Percentiles rank a stretch among this genome's conserved stretches.
These are phyloP conservation scores for Butyriboletus appendiculatus DNA, from an alignment of 1,284 basidiomycete genomes.

Conservation along the genomic window DNA sequence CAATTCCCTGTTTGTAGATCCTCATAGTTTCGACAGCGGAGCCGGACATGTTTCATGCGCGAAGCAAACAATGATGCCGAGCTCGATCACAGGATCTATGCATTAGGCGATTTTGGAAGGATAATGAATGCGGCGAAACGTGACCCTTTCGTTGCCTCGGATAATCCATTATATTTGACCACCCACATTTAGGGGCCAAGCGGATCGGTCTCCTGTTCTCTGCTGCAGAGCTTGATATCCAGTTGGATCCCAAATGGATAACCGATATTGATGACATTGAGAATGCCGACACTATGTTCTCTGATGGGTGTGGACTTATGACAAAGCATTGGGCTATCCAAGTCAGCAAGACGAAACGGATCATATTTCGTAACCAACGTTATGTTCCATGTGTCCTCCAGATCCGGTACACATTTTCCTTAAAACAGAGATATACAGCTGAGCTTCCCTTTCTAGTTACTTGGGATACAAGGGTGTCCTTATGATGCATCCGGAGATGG, in stretches of 20 bases:
- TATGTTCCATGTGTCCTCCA: constrained; percentile 65
- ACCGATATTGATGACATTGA: constrained; percentile 61
- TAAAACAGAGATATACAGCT: neutral
- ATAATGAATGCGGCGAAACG: constrained; percentile 68
- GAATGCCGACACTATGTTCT: constrained; percentile 57
- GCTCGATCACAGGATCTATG: constrained; percentile 55
- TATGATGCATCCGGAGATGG: constrained; percentile 60
- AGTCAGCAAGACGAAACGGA: constrained; percentile 52
- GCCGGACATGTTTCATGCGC: constrained; percentile 61
- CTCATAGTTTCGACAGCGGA: constrained; percentile 40
- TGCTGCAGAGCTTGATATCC: constrained; percentile 57
- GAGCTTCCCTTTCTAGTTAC: constrained; percentile 41
- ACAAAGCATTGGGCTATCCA: constrained; percentile 50
- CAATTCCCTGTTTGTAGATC: neutral
- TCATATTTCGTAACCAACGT: constrained; percentile 51
- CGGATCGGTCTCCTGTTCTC: constrained; percentile 67
- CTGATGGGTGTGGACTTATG: constrained; percentile 68
- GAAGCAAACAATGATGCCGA: constrained; percentile 53
- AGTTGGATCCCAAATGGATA: constrained; percentile 48
- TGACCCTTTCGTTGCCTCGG: constrained; percentile 28
- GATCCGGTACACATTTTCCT: constrained; percentile 46
- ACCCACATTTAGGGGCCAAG: constrained; percentile 51
- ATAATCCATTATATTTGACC: neutral
- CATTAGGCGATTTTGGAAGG: constrained; percentile 53
- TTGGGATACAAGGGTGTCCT: constrained; percentile 66